Percentiles rank a stretch among this genome's conserved stretches.
phyloP scores from a whole-genome alignment of 2,329 filamentous ascomycete genomes.

The Elsinoe arachidis region DNA sequence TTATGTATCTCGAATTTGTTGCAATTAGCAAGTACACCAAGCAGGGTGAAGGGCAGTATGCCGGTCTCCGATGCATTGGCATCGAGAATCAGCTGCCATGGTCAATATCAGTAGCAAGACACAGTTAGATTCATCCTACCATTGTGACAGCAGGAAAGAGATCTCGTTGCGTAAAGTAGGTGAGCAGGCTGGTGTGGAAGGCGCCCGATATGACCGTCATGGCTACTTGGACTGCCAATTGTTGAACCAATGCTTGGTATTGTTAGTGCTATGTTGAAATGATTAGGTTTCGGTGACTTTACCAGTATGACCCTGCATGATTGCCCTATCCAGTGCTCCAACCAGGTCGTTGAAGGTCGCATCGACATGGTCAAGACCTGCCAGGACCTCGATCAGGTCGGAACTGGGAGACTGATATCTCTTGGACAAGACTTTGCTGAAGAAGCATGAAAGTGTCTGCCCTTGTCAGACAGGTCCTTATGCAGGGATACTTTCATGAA shows the following conservation, averaged over 20 bases:
- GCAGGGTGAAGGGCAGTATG: conserved; percentile 65
- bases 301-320: conserved; percentile 66
- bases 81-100: conserved; percentile 66
- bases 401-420: conserved; percentile 92
- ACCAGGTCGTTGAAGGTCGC: conserved; percentile 83
- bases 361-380: conserved; percentile 83
- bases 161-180: conserved; percentile 90
- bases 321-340: conserved; percentile 68
- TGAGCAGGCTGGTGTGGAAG: conserved; percentile 87
- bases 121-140: conserved; percentile 41
- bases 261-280: conserved; percentile 18
- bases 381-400: conserved; percentile 83
- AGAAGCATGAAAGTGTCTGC: conserved; percentile 82
- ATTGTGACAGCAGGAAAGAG: conserved; percentile 93
- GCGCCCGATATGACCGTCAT: conserved; percentile 84
- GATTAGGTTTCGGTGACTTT: conserved; percentile 28
- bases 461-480: conserved; percentile 22
- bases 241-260: conserved; percentile 59
- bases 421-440: conserved; percentile 73
- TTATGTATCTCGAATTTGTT: conserved; percentile 99
- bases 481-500: conserved; percentile 37
- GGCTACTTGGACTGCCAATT: conserved; percentile 71
- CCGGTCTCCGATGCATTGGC: conserved; percentile 55
- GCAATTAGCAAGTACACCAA: conserved; percentile 89
- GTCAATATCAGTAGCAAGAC: not conserved